phyloP scores from a whole-genome alignment of 805 yeast genomes.

The Hanseniaspora clermontiae region DNA sequence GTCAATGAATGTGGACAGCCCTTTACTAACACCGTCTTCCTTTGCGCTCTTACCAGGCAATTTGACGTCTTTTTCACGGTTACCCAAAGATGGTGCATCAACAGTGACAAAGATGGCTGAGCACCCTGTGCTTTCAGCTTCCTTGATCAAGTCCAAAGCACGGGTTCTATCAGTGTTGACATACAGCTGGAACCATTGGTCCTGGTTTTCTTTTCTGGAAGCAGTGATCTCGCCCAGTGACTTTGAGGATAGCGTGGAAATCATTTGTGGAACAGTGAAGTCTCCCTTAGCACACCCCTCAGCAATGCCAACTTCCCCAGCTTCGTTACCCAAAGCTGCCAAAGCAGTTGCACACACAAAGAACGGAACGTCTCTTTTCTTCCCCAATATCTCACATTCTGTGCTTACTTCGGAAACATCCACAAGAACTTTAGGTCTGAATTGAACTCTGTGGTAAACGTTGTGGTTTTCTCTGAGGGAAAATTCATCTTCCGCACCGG shows the following conservation, averaged over 20 bases:
- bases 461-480: conserved; percentile 80
- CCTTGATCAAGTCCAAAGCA: conserved; percentile 47
- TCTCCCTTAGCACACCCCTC: conserved; percentile 63
- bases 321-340: conserved; percentile 75
- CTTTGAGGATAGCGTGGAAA: conserved; percentile 82
- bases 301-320: conserved; percentile 80
- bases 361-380: conserved; percentile 59
- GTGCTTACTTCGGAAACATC: conserved; percentile 67
- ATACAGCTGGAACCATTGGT: conserved; percentile 82
- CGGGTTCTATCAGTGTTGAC: conserved; percentile 66
- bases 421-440: conserved; percentile 70
- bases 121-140: conserved; percentile 62
- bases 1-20: conserved; percentile 76
- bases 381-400: conserved; percentile 65
- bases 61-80: conserved; percentile 79
- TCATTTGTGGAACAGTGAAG: conserved; percentile 61
- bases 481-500: conserved; percentile 88
- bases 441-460: conserved; percentile 78
- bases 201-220: conserved; percentile 49
- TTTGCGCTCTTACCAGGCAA: conserved; percentile 40
- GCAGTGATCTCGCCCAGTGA: conserved; percentile 75
- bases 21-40: conserved; percentile 80
- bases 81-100: conserved; percentile 84
- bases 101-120: conserved; percentile 80
- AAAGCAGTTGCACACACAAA: conserved; percentile 86